Percentiles rank a stretch among this genome's conserved stretches.
These are phyloP conservation scores for Dunaliella primolecta DNA, from an alignment of 139 green algal species.

Conservation along the genomic window DNA sequence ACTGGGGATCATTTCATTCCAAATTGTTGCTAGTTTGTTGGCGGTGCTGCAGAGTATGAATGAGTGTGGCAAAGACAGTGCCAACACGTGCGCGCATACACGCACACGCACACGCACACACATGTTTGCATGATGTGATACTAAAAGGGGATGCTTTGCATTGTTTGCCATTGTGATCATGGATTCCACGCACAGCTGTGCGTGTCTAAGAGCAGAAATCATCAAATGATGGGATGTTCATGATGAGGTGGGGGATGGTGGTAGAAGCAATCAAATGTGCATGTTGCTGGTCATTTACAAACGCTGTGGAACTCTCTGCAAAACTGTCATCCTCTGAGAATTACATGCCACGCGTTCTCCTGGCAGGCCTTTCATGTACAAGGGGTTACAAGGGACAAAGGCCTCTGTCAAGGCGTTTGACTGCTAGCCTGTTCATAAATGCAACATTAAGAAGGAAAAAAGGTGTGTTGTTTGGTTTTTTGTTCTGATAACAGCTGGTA, in stretches of 20 bases:
- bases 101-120: background rate
- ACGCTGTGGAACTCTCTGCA: background rate
- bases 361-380: background rate
- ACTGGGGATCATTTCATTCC: background rate
- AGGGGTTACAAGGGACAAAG: too few relatives aligned
- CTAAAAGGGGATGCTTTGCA: too few relatives aligned
- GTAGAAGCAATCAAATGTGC: background rate
- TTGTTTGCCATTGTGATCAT: too few relatives aligned
- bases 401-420: too few relatives aligned
- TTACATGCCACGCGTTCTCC: background rate
- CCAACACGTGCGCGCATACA: background rate
- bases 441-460: too few relatives aligned
- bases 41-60: background rate
- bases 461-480: too few relatives aligned
- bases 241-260: conserved; percentile 1
- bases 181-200: too few relatives aligned
- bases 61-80: background rate
- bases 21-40: background rate
- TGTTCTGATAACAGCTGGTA: too few relatives aligned
- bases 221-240: background rate
- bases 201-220: background rate
- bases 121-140: too few relatives aligned
- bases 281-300: background rate
- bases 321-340: background rate
- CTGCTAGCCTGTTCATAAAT: too few relatives aligned